phyloP scores from a whole-genome alignment of 192 early-diverging fungal species.

The Podila epicladia region DNA sequence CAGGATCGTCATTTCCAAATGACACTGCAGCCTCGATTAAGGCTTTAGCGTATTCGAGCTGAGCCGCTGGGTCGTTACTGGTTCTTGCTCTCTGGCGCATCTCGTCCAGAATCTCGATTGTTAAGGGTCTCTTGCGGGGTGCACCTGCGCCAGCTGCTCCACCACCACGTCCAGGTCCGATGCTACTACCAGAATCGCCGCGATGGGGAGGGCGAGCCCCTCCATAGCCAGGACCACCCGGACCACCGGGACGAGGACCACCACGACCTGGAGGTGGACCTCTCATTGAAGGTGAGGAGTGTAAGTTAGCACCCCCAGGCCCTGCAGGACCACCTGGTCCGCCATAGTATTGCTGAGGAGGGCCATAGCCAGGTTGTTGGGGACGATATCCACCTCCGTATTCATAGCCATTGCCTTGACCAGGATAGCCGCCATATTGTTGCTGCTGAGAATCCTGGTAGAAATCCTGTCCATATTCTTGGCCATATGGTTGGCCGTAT shows the following conservation, averaged over 20 bases:
- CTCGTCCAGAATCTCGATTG: constrained; percentile 37
- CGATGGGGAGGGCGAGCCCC: constrained; percentile 32
- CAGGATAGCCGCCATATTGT: constrained; percentile 32
- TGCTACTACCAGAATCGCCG: constrained; percentile 33
- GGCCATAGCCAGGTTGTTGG: constrained; percentile 18
- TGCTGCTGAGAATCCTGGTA: constrained; percentile 37
- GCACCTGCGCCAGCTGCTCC: constrained; percentile 1
- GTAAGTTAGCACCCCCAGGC: constrained; percentile 30
- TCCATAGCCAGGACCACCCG: constrained; percentile 23
- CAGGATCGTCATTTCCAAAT: constrained; percentile 68
- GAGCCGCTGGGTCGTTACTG: constrained; percentile 74
- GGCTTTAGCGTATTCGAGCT: constrained; percentile 90
- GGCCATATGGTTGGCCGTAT: constrained; percentile 30
- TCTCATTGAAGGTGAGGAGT: constrained; percentile 34
- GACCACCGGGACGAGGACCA: constrained; percentile 30
- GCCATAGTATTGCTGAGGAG: constrained; percentile 8
- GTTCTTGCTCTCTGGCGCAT: constrained; percentile 60
- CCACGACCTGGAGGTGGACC: constrained; percentile 36
- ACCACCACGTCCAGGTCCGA: constrained; percentile 1
- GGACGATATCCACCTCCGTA: constrained; percentile 15
- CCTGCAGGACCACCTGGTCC: not conserved
- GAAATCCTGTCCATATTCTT: constrained; percentile 42
- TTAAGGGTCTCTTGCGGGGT: constrained; percentile 38
- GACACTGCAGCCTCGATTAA: constrained; percentile 81
- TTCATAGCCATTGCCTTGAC: constrained; percentile 30